Base-by-base conservation (phyloP, 495 filamentous ascomycete species). In the Copromyces sp. region DNA sequence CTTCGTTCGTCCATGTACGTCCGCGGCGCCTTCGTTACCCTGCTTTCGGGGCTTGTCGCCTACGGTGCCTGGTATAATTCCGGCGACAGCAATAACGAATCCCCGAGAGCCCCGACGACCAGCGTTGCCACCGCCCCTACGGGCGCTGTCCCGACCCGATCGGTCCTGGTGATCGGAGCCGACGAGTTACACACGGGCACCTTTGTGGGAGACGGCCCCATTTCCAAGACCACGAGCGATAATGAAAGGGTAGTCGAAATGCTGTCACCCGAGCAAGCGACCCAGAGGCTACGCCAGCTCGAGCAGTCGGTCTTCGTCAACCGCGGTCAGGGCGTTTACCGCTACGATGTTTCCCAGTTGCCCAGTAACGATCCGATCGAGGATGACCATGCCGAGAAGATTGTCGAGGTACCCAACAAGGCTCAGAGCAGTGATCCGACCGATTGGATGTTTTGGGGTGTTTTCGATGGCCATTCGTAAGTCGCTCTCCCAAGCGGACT, bases 371-470 rank as follows among this genome's bases (percentile, higher is more conserved):
- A 97, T 74, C 95, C 95, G 1, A 99, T 99, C 73, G 95, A 99
- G 82, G 95, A 99, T 78, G 95, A 99, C 78, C 95, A 99, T 79
- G 90, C 91, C 39, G 96, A 98, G 83, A 96, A 97, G 87, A 96
- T 98, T 73, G 92, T 98, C 47, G 94, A 99, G 82, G 87, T 97
- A 14, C 90, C 92, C 80, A 70, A 71, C 65, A 72, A 72, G 45
- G 79, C 83, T 40, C 84, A 86, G 74, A 87, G 86, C 40, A 80
- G 83, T 6, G 69, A 70, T 84, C 89, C 83, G 61, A 93, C 87
- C 73, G 95, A 99, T 78, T 99, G 95, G 95, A 98, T 98, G 93
- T 99, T 99, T 80, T 99, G 96, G 96, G 95, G 93, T 45, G 94
- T 99, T 14, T 99, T 97, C 82, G 95, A 99, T 79, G 95, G 95